A percentile compares a stretch with the other conserved stretches of the same genome.
phyloP scores from a whole-genome alignment of 495 filamentous ascomycete genomes.

The Rostrohypoxylon terebratum region DNA sequence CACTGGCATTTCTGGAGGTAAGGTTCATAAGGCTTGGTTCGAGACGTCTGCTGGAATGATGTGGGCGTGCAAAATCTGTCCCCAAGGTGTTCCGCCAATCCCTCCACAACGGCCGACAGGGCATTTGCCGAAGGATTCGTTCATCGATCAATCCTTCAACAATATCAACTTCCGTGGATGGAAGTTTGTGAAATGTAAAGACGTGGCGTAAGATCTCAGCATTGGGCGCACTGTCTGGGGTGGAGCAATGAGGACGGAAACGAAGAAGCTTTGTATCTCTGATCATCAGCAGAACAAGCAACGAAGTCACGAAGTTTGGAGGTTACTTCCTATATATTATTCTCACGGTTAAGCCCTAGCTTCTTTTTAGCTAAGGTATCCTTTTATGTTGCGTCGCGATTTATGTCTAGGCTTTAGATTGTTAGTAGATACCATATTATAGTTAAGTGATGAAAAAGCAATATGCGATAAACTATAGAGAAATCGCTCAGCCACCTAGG shows the following conservation, averaged over 20 bases:
- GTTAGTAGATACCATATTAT: no score
- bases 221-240: not conserved
- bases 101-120: slow-evolving; percentile 1
- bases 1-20: not conserved
- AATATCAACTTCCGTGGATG: slow-evolving; percentile 25
- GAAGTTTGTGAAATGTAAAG: slow-evolving; percentile 28
- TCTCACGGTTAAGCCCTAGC: no score
- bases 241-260: not conserved
- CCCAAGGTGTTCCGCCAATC: slow-evolving; percentile 10
- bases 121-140: not conserved
- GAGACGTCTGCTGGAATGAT: not conserved
- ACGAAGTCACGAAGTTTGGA: not conserved
- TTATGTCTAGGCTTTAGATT: no score
- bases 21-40: slow-evolving; percentile 28
- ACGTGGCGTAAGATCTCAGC: not conserved
- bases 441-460: no score
- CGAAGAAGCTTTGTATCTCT: not conserved
- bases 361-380: no score
- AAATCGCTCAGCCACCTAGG: not conserved
- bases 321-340: no score
- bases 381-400: no score
- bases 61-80: slow-evolving; percentile 19
- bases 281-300: not conserved
- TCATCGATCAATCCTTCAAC: not conserved
- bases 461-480: no score